Evolutionary conservation across 2,329 filamentous ascomycete genomes (phyloP), one percentile per base, ranked within the genome.

Genomic region (Phialophora macrospora): DNA sequence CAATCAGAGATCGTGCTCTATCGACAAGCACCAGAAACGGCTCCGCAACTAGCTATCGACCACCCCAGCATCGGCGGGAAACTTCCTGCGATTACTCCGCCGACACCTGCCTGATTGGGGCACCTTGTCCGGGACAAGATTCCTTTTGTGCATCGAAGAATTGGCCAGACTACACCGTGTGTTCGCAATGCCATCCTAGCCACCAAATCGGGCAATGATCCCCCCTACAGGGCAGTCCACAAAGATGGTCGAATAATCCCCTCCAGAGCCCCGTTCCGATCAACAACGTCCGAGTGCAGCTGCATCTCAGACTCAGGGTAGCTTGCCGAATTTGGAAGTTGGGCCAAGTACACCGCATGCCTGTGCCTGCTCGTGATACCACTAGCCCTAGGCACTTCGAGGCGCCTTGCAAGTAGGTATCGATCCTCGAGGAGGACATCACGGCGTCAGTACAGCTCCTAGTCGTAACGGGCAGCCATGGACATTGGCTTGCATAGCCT

Each of bases 1-100:
- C 95, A 99, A 79, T 97, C 93, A 60, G 95, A 99, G 81, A 99
- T 99, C 76, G 93, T 97, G 65, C 88, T 99, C 60, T 98, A 91
- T 82, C 89, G 95, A 71, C 95, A 98, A 75, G 78, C 81, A 28
- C 81, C 81, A 56, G 81, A 82, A 67, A 41, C 64, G 14, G 51
- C 60, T 34, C 72, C 61, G 49, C 63, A 67, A 30, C 57, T 73
- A 38, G 70, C 70, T 4, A 70, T 68, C 28, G 72, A 72, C 55
- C 66, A 67, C 41, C 72, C 72, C 14, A 64, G 65, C 20, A 55
- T 70, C 11, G 72, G 72, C 46, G 72, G 72, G 4, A 73, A 72
- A 46, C 57, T 55, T 17, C 71, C 72, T 20, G 59, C 62, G 24
- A 68, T 69, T 24, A 57, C 58, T 24, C 59, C 65, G 55, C 70